Base-by-base conservation (phyloP, 805 yeast genomes). In the Ogataea pignaliae region DNA sequence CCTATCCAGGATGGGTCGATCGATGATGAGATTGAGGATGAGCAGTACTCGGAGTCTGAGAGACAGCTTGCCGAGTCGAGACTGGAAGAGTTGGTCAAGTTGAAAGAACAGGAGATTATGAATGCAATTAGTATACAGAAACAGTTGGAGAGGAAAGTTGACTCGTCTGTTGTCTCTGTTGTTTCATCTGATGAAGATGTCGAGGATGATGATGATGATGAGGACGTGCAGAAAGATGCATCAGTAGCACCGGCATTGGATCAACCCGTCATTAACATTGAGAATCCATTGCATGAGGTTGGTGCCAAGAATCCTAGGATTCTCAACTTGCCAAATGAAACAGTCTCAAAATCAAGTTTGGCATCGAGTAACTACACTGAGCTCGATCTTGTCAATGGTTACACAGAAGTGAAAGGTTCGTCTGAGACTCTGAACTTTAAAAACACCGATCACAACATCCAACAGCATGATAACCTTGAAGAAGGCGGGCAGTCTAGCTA, bases 81-180 rank as follows among this genome's bases (percentile, higher is more conserved):
- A 40, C 40, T 60, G 28, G 60, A 59, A 48, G 60, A 50, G 15
- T 44, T 60, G 29, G 61, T 61, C 17, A 52, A 36, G 38, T 21
- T 34, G 31, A 57, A 56, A 18, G 61, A 62, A 44, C 51, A 51
- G n/a, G 66, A 61, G 34, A 52, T 61, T 10, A 35, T 62, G 34
- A 55, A 51, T 14, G 51, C 54, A 11, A 45, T 59, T 32, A 46
- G 50, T 17, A 41, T 35, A 21, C 55, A 54, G 33, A 54, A 55
- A 41, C 51, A 55, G 43, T 14, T 46, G 10, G 56, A 59, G 32
- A 43, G 37, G 9, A 48, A 15, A 3, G 41, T 43, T 9, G 58
- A 48, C 39, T 45, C 53, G 5, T 54, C 60, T 3, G 17, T 54
- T 16, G 52, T 45, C 8, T 51, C 59, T 1, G 46, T 51, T 8